phyloP scores from a whole-genome alignment of 345 rosid species.

The Noccaea bulbosa region DNA sequence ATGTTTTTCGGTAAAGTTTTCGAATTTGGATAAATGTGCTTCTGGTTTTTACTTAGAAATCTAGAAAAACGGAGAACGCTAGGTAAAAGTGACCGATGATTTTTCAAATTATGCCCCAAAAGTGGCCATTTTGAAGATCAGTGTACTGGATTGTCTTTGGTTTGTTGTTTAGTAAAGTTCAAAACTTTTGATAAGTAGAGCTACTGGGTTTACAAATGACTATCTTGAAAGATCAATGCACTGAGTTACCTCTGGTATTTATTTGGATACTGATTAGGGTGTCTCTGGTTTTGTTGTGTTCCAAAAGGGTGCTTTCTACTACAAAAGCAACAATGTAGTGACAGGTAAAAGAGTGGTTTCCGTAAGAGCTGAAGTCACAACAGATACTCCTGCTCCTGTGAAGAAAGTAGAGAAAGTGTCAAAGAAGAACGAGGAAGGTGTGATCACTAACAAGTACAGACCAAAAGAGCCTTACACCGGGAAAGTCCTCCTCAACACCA shows the following conservation, averaged over 20 bases:
- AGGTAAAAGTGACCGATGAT: not conserved
- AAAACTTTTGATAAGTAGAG: constrained; percentile 13
- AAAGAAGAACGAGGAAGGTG: constrained; percentile 87
- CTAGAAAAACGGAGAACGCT: not conserved
- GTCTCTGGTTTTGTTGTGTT: constrained; percentile 25
- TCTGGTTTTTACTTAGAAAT: not conserved
- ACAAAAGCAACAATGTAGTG: constrained; percentile 54
- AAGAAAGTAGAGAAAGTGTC: constrained; percentile 63
- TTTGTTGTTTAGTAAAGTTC: constrained; percentile 13
- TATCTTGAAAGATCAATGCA: constrained; percentile 22
- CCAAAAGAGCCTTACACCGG: constrained; percentile 85
- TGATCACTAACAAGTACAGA: constrained; percentile 78
- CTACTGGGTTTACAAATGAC: too few relatives aligned
- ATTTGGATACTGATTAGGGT: constrained; percentile 16
- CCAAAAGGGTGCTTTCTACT: constrained; percentile 41
- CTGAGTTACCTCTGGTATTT: not conserved
- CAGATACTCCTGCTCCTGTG: constrained; percentile 86
- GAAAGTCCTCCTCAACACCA: constrained; percentile 86
- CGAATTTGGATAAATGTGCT: not conserved
- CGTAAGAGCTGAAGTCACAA: constrained; percentile 77
- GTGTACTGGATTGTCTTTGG: constrained; percentile 14
- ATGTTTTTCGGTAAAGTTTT: not conserved
- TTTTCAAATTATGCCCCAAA: not conserved
- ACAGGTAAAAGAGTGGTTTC: constrained; percentile 55
- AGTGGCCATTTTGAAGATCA: constrained; percentile 6